Conservation (phyloP, 2,329 filamentous ascomycete genomes). For the Xylariaceae sp. region DNA sequence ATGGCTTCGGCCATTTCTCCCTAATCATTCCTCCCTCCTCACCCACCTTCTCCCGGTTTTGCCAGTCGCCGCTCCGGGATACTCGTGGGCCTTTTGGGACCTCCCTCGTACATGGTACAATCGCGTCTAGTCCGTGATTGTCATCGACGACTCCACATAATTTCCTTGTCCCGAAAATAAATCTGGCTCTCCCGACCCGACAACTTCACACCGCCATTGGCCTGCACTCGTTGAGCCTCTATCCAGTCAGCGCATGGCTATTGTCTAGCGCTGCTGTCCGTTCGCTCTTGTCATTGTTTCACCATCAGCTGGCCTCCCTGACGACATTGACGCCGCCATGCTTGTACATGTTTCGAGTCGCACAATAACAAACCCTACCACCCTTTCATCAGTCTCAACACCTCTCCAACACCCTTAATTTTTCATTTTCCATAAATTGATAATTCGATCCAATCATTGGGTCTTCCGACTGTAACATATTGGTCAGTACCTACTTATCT, state of each 20-base stretch:
- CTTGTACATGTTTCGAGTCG: slow-evolving; percentile 27
- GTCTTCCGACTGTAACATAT: slow-evolving; percentile 38
- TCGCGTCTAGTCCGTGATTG: slow-evolving; percentile 13
- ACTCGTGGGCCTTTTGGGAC: slow-evolving; percentile 2
- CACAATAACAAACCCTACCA: slow-evolving; percentile 22
- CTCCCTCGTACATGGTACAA: too few relatives aligned
- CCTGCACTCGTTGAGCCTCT: slow-evolving; percentile 15
- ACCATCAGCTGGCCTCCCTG: slow-evolving; percentile 18
- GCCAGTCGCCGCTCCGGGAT: too few relatives aligned
- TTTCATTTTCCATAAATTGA: slow-evolving; percentile 17
- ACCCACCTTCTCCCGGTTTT: slow-evolving; percentile 11
- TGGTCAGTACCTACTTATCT: slow-evolving; percentile 38
- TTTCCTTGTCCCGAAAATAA: slow-evolving; percentile 19
- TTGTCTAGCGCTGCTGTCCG: slow-evolving; percentile 27
- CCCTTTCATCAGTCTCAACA: slow-evolving; percentile 18
- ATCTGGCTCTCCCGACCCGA: slow-evolving; percentile 19
- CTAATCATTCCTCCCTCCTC: slow-evolving; percentile 9
- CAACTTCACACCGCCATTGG: slow-evolving; percentile 29
- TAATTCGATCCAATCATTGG: slow-evolving; percentile 26
- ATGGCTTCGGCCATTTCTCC: slow-evolving; percentile 5
- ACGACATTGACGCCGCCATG: slow-evolving; percentile 33
- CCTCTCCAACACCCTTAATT: slow-evolving; percentile 9
- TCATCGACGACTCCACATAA: slow-evolving; percentile 32
- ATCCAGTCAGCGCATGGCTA: slow-evolving; percentile 18
- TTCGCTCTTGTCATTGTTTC: slow-evolving; percentile 17